Percentiles rank a stretch among this genome's conserved stretches.
Conservation (phyloP, 169 alveolate species). For the Amoebophrya sp. region DNA sequence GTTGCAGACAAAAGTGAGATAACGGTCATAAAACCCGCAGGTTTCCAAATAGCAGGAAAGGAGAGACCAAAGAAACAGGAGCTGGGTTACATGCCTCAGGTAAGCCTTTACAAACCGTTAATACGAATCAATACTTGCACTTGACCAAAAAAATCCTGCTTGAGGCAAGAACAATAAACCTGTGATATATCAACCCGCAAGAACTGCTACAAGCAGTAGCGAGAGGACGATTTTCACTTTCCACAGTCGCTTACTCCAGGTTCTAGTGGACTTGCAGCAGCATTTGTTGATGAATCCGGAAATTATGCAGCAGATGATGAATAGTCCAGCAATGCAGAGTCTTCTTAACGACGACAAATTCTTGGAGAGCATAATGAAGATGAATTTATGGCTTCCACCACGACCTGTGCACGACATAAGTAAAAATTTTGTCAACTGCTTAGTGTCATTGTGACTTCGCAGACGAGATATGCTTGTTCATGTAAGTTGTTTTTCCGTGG, state of each 20-base stretch:
- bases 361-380: background rate
- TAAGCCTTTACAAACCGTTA: background rate
- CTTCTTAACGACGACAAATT: background rate
- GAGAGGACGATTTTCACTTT: no score
- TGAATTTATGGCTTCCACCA: no score
- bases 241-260: no score
- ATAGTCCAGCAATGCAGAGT: background rate
- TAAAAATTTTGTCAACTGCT: no score
- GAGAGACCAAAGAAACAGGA: background rate
- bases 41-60: background rate
- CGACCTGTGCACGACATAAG: no score
- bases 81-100: slow-evolving; percentile 9
- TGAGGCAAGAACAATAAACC: no score
- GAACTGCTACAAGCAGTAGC: no score
- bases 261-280: background rate
- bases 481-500: no score
- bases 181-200: no score
- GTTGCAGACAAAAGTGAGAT: background rate
- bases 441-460: no score
- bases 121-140: background rate
- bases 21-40: background rate
- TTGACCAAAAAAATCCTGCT: no score
- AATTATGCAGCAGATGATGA: slow-evolving; percentile 21
- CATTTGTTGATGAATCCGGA: slow-evolving; percentile 5
- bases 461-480: no score